phyloP scores from a whole-genome alignment of 176 grass and related monocot species.

The Carex cristatella region DNA sequence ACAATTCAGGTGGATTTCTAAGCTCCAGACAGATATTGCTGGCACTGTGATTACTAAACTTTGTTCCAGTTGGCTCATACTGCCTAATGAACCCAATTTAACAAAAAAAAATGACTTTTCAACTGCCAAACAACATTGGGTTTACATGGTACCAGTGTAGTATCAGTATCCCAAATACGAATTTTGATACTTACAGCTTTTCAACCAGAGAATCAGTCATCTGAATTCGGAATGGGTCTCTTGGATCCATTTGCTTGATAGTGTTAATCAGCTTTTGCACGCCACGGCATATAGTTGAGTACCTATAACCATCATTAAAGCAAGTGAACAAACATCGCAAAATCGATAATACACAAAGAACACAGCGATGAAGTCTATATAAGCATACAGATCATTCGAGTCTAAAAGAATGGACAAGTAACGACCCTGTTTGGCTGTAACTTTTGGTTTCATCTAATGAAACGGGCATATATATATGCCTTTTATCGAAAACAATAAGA shows the following conservation, averaged over 20 bases:
- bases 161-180: neutral
- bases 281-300: neutral
- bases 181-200: constrained; percentile 50
- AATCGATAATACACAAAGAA: neutral
- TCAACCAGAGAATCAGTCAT: constrained; percentile 58
- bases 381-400: too few species aligned
- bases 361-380: neutral
- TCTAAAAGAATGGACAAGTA: too few species aligned
- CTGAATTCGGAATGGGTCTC: constrained; percentile 57
- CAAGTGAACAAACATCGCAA: neutral
- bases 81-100: neutral
- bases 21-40: neutral
- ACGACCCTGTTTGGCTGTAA: too few species aligned
- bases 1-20: neutral
- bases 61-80: neutral
- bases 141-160: neutral
- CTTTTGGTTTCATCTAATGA: too few species aligned
- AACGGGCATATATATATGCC: too few species aligned
- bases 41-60: neutral
- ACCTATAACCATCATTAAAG: neutral
- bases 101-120: neutral
- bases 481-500: neutral
- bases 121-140: neutral
- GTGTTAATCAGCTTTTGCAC: constrained; percentile 36
- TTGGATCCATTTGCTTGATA: constrained; percentile 81